These are phyloP conservation scores for Aspergillus neotritici DNA, from an alignment of 2,329 filamentous ascomycete genomes.

Conservation along the genomic window DNA sequence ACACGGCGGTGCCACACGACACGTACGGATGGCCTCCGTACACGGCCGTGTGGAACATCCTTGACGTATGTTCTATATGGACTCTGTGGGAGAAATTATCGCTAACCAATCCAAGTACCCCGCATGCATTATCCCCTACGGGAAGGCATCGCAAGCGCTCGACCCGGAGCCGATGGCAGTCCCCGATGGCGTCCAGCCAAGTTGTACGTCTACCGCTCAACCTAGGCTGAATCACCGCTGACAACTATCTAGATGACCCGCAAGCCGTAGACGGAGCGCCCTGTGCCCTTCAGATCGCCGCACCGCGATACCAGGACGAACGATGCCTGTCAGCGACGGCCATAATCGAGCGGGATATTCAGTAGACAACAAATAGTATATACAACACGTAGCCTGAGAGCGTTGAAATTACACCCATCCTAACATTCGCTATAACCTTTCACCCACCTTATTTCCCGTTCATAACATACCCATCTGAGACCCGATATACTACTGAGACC, in stretches of 20 bases:
- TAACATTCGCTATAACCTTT: too few species aligned
- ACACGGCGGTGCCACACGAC: slow-evolving; percentile 50
- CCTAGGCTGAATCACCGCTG: not conserved
- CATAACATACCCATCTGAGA: too few species aligned
- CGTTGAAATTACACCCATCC: too few species aligned
- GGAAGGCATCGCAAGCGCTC: slow-evolving; percentile 37
- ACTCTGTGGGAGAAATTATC: not conserved
- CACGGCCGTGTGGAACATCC: slow-evolving; percentile 48
- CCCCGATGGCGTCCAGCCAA: slow-evolving; percentile 25
- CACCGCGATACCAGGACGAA: slow-evolving; percentile 46
- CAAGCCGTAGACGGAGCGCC: slow-evolving; percentile 41
- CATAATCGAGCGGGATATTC: slow-evolving; percentile 26
- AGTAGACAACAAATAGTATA: not conserved
- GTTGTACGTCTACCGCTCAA: slow-evolving; percentile 16
- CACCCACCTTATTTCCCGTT: too few species aligned
- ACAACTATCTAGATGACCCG: slow-evolving; percentile 34
- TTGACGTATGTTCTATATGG: slow-evolving; percentile 41
- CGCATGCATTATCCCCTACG: slow-evolving; percentile 45
- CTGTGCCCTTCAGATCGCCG: slow-evolving; percentile 44
- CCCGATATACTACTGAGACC: too few species aligned
- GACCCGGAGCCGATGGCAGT: slow-evolving; percentile 32
- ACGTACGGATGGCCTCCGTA: slow-evolving; percentile 35
- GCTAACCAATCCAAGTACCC: slow-evolving; percentile 39
- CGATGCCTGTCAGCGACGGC: slow-evolving; percentile 35
- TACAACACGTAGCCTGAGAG: not conserved